Conservation (phyloP, 2,329 filamentous ascomycete genomes). For the Sporothrix humicola region DNA sequence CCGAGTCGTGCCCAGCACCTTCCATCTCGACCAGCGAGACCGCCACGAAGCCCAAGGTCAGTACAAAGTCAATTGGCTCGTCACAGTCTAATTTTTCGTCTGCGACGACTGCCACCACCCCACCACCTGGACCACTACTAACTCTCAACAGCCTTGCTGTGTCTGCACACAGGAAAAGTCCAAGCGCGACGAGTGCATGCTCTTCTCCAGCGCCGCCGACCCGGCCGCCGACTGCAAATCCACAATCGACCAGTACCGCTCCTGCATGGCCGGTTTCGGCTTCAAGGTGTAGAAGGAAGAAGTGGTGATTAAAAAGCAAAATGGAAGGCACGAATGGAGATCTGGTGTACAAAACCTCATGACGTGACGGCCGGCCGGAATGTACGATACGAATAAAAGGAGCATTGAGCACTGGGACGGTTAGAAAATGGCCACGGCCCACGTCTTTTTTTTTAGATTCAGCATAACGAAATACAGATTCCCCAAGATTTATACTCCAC, state of each 20-base stretch:
- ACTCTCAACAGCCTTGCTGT: slow-evolving; percentile 77
- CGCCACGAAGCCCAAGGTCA: slow-evolving; percentile 54
- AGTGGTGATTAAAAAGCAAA: not conserved
- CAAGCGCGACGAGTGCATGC: slow-evolving; percentile 96
- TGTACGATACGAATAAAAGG: slow-evolving; percentile 30
- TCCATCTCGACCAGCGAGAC: slow-evolving; percentile 43
- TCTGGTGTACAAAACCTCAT: not conserved
- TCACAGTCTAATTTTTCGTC: not conserved
- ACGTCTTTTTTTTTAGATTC: not conserved
- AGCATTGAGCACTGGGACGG: not conserved
- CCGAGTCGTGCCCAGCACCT: slow-evolving; percentile 34
- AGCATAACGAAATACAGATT: slow-evolving; percentile 25
- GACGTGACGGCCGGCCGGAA: not conserved
- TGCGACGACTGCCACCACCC: not conserved
- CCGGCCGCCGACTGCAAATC: slow-evolving; percentile 83
- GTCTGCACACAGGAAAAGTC: slow-evolving; percentile 97
- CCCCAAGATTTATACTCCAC: slow-evolving; percentile 14
- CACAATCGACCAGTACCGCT: slow-evolving; percentile 82
- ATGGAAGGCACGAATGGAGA: not conserved
- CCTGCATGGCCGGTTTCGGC: slow-evolving; percentile 91
- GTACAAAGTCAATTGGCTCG: not conserved
- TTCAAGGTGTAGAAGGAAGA: slow-evolving; percentile 66
- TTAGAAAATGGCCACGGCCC: slow-evolving; percentile 1
- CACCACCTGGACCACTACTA: not conserved
- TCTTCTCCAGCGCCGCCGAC: slow-evolving; percentile 85